These are phyloP conservation scores for Trichoderma virens DNA, from an alignment of 495 filamentous ascomycete genomes.

Conservation along the genomic window DNA sequence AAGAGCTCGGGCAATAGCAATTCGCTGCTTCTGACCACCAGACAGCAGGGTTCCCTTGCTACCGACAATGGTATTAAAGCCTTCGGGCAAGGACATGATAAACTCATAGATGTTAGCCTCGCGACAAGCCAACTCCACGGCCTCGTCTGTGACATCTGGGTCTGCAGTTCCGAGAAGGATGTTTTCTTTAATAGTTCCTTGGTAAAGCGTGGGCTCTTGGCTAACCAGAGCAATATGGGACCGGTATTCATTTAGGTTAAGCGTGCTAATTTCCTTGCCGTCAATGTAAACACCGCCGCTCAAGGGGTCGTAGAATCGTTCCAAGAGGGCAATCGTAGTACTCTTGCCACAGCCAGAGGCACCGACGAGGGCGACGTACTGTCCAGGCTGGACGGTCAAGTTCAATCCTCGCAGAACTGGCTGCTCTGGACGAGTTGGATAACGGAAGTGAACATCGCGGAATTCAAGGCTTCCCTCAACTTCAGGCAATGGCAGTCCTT, in stretches of 20 bases:
- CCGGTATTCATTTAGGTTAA: constrained; percentile 47
- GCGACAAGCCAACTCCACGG: constrained; percentile 40
- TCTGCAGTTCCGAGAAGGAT: constrained; percentile 45
- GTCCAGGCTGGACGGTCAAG: constrained; percentile 56
- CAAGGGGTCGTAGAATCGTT: constrained; percentile 50
- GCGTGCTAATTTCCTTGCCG: constrained; percentile 35
- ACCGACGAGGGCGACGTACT: constrained; percentile 64
- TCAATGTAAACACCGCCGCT: constrained; percentile 44
- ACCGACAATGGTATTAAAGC: constrained; percentile 56
- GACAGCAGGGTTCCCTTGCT: constrained; percentile 59
- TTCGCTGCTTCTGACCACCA: constrained; percentile 78
- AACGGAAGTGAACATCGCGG: constrained; percentile 53
- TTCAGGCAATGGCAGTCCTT: constrained; percentile 55
- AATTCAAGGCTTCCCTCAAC: constrained; percentile 45
- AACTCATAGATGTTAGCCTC: constrained; percentile 54
- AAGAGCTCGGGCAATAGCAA: constrained; percentile 68
- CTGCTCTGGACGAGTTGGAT: constrained; percentile 50
- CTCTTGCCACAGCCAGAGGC: constrained; percentile 65
- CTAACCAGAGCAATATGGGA: constrained; percentile 47
- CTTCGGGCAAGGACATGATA: constrained; percentile 48
- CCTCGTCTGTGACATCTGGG: constrained; percentile 28
- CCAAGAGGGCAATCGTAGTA: constrained; percentile 58
- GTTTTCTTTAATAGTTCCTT: constrained; percentile 55
- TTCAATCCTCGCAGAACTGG: constrained; percentile 49
- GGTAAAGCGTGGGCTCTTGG: constrained; percentile 52